A percentile compares a stretch with the other conserved stretches of the same genome.
phyloP scores from a whole-genome alignment of 2,329 filamentous ascomycete species.

The Epichloe brachyelytri region DNA sequence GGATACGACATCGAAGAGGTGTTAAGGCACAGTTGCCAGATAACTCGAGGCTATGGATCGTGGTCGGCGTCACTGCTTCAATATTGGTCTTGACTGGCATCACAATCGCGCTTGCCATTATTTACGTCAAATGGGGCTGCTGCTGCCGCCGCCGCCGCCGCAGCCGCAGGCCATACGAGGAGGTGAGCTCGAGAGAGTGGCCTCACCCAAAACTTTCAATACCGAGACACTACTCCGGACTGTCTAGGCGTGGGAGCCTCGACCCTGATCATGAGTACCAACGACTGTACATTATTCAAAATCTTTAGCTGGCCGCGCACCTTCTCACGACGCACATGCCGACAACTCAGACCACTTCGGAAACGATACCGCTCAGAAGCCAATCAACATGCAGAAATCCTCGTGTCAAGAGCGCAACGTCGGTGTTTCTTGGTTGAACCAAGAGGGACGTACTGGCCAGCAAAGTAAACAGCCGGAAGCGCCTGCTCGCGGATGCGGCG shows the following conservation, averaged over 20 bases:
- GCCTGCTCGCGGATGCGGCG: slow-evolving; percentile 15
- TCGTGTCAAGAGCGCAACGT: neutral
- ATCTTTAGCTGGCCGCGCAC: slow-evolving; percentile 23
- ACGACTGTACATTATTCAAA: slow-evolving; percentile 28
- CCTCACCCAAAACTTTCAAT: neutral
- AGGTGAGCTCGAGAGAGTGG: slow-evolving; percentile 1
- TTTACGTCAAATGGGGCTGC: neutral
- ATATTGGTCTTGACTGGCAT: neutral
- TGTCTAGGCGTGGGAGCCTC: neutral
- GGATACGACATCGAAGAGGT: neutral
- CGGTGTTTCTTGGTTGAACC: neutral
- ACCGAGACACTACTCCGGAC: neutral
- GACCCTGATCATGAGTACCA: slow-evolving; percentile 23
- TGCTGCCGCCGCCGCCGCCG: neutral
- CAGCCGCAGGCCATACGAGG: neutral
- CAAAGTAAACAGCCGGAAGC: slow-evolving; percentile 3
- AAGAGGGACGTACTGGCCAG: neutral
- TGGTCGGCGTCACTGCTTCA: neutral
- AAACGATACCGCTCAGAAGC: neutral
- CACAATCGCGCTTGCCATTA: neutral
- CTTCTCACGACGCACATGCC: slow-evolving; percentile 6
- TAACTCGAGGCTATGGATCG: neutral
- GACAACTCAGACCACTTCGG: neutral
- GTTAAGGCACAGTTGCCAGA: neutral
- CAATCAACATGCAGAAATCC: neutral